These are phyloP conservation scores for Melampsora americana DNA, from an alignment of 1,284 basidiomycete genomes.

Conservation along the genomic window DNA sequence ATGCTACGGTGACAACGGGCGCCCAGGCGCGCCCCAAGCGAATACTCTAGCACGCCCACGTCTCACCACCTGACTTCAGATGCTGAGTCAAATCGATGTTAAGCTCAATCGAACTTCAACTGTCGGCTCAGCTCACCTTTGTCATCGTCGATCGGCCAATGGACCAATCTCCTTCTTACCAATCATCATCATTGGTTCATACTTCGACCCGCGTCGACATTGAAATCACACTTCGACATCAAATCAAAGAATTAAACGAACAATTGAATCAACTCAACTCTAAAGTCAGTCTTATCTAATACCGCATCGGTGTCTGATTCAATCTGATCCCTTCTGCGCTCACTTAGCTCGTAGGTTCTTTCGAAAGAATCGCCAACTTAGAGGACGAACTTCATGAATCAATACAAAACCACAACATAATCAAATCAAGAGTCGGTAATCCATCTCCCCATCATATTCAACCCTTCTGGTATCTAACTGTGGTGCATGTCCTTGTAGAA, in stretches of 20 bases:
- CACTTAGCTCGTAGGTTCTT: conserved; percentile 82
- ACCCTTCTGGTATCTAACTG: conserved; percentile 47
- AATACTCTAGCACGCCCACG: too few species aligned
- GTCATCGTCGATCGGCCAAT: too few species aligned
- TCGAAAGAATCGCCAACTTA: conserved; percentile 84
- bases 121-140: too few species aligned
- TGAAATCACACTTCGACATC: not conserved
- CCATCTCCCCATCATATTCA: not conserved
- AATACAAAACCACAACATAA: conserved; percentile 51
- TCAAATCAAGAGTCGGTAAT: conserved; percentile 53
- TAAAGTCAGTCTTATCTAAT: not conserved
- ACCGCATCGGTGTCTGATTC: not conserved
- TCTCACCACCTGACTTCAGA: too few species aligned
- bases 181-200: not conserved
- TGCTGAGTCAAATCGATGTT: too few species aligned
- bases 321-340: conserved; percentile 64
- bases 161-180: too few species aligned
- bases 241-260: not conserved
- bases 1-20: too few species aligned
- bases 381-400: conserved; percentile 79
- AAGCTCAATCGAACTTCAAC: too few species aligned
- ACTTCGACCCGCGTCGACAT: not conserved
- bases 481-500: conserved; percentile 62
- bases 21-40: too few species aligned
- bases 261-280: not conserved